phyloP scores from a whole-genome alignment of 1,139 yeast genomes.

The Hyphopichia fennica region DNA sequence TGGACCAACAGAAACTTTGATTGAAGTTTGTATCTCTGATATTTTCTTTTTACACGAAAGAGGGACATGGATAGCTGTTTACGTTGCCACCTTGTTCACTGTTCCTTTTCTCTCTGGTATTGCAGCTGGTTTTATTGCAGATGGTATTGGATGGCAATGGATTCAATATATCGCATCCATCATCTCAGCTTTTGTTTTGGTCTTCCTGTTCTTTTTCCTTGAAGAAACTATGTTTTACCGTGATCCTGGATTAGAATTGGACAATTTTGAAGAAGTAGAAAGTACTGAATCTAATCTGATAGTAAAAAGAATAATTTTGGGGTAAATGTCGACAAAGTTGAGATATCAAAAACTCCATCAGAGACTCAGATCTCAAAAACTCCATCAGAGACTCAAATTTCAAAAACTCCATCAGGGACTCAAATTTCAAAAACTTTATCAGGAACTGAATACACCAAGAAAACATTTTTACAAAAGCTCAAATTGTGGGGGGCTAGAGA shows the following conservation, averaged over 20 bases:
- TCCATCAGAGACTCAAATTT: too few species aligned
- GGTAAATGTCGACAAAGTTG: background rate
- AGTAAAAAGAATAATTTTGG: constrained; percentile 1
- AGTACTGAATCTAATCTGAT: background rate
- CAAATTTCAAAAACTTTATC: too few species aligned
- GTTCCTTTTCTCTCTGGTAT: constrained; percentile 51
- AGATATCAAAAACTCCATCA: background rate
- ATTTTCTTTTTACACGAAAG: constrained; percentile 50
- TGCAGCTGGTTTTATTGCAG: constrained; percentile 50
- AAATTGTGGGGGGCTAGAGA: constrained; percentile 14
- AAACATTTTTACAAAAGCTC: constrained; percentile 8
- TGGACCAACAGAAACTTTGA: constrained; percentile 51
- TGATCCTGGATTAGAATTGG: constrained; percentile 13
- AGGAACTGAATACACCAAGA: background rate
- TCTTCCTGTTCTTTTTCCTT: constrained; percentile 32
- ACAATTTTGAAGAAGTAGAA: constrained; percentile 7
- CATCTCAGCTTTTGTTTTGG: constrained; percentile 11
- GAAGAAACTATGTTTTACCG: constrained; percentile 39
- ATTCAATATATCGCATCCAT: constrained; percentile 13
- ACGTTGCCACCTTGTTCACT: constrained; percentile 37
- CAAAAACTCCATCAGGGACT: too few species aligned
- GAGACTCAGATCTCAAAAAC: too few species aligned
- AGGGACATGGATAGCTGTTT: constrained; percentile 19
- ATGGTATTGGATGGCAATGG: constrained; percentile 53
- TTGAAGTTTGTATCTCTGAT: constrained; percentile 49